Conservation (phyloP, 495 filamentous ascomycete species). For the Penicillium coffeae region DNA sequence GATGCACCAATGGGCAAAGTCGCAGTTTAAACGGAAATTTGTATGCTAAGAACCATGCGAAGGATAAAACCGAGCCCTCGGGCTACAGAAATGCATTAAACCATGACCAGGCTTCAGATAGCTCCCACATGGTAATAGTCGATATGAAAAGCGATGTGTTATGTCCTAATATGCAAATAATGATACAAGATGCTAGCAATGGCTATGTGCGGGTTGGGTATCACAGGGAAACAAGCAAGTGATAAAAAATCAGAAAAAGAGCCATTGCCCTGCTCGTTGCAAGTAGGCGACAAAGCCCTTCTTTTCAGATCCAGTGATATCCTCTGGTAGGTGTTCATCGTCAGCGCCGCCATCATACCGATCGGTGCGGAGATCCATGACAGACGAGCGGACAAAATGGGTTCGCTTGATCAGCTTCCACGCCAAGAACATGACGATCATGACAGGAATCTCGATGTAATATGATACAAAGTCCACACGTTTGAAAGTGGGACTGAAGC, state of each 20-base stretch:
- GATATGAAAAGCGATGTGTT: no score
- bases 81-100: no score
- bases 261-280: constrained; percentile 31
- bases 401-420: constrained; percentile 50
- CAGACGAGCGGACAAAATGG: constrained; percentile 28
- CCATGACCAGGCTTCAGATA: no score
- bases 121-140: no score
- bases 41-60: no score
- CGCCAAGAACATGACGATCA: constrained; percentile 48
- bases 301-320: constrained; percentile 4
- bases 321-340: constrained; percentile 4
- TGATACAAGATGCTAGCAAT: not conserved
- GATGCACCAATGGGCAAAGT: no score
- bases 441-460: constrained; percentile 49
- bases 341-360: constrained; percentile 33
- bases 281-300: constrained; percentile 19
- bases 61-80: no score
- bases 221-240: not conserved
- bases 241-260: constrained; percentile 23
- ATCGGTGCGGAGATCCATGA: constrained; percentile 54
- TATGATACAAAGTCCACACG: constrained; percentile 50
- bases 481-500: constrained; percentile 50
- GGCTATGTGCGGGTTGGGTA: not conserved
- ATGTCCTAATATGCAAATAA: not conserved
- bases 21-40: no score